Evolutionary conservation across 1,284 basidiomycete genomes (phyloP), one percentile per base, ranked within the genome.

Genomic region (Cryptococcus deneoformans): DNA sequence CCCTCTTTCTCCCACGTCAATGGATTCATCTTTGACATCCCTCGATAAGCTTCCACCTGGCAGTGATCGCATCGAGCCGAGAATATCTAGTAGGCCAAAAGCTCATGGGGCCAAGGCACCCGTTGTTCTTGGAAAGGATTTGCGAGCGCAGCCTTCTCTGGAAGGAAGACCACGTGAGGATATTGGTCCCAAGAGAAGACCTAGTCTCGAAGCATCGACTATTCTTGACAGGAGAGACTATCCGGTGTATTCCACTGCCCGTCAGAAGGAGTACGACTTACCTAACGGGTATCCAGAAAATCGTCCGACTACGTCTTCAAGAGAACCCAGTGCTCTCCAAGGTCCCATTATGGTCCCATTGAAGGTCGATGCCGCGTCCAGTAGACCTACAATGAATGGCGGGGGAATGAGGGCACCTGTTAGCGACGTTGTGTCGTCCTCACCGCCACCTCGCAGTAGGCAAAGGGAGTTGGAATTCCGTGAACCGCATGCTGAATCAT

Each of bases 1-100:
- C 11, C 57, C 64, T 1, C 43, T 63, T 29, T 57, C 57, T 14
- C 59, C 58, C 7, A 59, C 46, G 14, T 55, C 63, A 6, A n/a
- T 49, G 0, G 52, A 56, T 8, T 5, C 16, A 37, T 9, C 43
- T 50, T 20, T 40, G 29, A n/a, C 42, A 42, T 5, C 14, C 14
- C 20, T 24, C 39, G 20, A 47, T 20, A 54, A 24, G 4, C 29
- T 29, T 29, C 29, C 29, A 29, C 29, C 29, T 29, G 29, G 29
- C 29, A 5, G 37, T n/a, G 46, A 24, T 44, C 40, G 45, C 9
- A 40, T 39, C 37, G 40, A 42, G 35, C 46, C 40, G 5, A 35
- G 34, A 6, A 52, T 46, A 35, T 49, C 51, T 4, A 45, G 50
- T 29, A 29, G 44, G 7, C 50, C 50, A 8, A 39, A 39, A 12